Conservation (phyloP, 1,284 basidiomycete genomes). For the Pholiota adiposa region DNA sequence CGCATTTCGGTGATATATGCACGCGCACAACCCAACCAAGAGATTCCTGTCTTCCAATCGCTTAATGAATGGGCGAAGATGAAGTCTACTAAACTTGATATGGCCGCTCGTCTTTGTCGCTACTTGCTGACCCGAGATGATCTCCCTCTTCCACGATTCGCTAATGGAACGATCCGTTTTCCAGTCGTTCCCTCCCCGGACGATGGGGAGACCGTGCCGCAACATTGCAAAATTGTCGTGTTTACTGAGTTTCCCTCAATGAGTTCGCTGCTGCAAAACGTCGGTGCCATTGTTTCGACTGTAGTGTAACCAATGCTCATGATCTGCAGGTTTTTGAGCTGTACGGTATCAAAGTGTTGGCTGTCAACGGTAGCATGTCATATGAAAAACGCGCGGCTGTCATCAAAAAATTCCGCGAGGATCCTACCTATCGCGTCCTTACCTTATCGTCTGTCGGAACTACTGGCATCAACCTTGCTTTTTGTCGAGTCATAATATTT, state of each 20-base stretch:
- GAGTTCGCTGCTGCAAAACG: slow-evolving; percentile 24
- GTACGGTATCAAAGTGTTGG: slow-evolving; percentile 11
- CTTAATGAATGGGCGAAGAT: slow-evolving; percentile 21
- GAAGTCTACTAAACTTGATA: slow-evolving; percentile 31
- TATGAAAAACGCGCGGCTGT: neutral
- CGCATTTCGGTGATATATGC: slow-evolving; percentile 22
- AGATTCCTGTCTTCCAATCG: slow-evolving; percentile 27
- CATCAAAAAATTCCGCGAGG: neutral
- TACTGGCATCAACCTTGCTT: slow-evolving; percentile 3
- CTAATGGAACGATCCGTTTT: slow-evolving; percentile 19
- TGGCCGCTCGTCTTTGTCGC: slow-evolving; percentile 15
- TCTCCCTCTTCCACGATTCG: slow-evolving; percentile 18
- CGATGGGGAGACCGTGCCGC: neutral
- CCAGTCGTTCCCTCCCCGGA: slow-evolving; percentile 3
- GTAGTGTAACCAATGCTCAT: neutral
- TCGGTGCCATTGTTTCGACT: too few species aligned
- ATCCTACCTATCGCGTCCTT: slow-evolving; percentile 1
- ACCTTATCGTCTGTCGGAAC: slow-evolving; percentile 5
- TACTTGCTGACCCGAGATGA: slow-evolving; percentile 25
- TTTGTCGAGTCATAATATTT: slow-evolving; percentile 1
- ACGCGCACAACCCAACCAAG: slow-evolving; percentile 7
- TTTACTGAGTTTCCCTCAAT: slow-evolving; percentile 27
- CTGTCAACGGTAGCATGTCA: neutral
- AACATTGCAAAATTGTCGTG: slow-evolving; percentile 20
- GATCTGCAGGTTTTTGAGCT: slow-evolving; percentile 22